Conservation (phyloP, 2,329 filamentous ascomycete genomes). For the Dactylellina haptotyla region DNA sequence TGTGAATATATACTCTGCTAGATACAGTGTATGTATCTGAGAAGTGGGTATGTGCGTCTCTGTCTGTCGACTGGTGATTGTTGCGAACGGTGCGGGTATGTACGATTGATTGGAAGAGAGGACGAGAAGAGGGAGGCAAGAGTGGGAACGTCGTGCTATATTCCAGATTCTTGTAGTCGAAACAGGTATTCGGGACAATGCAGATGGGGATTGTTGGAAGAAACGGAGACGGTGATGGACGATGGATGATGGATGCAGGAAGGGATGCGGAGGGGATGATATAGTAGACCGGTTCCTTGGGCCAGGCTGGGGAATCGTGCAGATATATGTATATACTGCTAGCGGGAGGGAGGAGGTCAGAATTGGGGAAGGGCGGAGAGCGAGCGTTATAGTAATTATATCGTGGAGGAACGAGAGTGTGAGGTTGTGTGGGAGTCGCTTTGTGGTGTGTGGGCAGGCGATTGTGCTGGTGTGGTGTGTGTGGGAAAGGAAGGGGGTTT, state of each 20-base stretch:
- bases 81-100: not conserved
- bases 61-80: not conserved
- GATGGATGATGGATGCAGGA: constrained; percentile 29
- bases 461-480: constrained; percentile 23
- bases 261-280: constrained; percentile 50
- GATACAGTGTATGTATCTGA: not conserved
- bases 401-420: constrained; percentile 33
- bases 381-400: constrained; percentile 41
- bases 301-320: constrained; percentile 23
- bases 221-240: constrained; percentile 12
- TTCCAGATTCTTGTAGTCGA: constrained; percentile 53
- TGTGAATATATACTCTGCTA: not conserved
- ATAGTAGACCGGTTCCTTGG: constrained; percentile 46
- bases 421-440: not conserved
- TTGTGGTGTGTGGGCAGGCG: constrained; percentile 1
- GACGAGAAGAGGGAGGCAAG: constrained; percentile 9
- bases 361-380: constrained; percentile 35
- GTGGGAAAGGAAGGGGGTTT: not conserved
- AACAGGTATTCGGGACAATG: constrained; percentile 51
- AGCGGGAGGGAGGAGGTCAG: constrained; percentile 11
- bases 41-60: no score
- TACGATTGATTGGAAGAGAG: not conserved
- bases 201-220: constrained; percentile 49
- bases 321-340: constrained; percentile 17
- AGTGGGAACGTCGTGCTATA: constrained; percentile 53